Conservation (phyloP, 1,284 basidiomycete species). For the Inonotus hispidus region DNA sequence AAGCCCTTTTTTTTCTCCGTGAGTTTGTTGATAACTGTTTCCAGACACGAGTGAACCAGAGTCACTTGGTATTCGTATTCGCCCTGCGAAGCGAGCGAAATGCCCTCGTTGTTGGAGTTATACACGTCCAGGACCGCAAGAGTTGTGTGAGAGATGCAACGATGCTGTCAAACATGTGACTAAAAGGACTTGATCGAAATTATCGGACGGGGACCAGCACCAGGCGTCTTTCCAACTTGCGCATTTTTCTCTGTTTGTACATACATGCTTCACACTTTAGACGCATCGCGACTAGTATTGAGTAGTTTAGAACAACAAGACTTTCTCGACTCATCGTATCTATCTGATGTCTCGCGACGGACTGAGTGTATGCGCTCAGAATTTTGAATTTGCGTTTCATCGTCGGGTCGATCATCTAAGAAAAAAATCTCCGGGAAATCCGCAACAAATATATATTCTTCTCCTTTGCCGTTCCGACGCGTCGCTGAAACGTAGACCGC, state of each 20-base stretch:
- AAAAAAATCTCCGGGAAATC: slow-evolving; percentile 1
- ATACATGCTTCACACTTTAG: too few species aligned
- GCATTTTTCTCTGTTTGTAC: too few species aligned
- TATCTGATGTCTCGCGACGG: too few species aligned
- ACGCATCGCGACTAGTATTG: neutral
- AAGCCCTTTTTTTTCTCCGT: neutral
- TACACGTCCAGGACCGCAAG: slow-evolving; percentile 40
- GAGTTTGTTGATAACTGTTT: neutral
- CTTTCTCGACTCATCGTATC: neutral
- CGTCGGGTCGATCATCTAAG: neutral
- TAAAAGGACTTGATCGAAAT: too few species aligned
- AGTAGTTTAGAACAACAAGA: neutral
- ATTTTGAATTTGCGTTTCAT: neutral
- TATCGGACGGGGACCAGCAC: too few species aligned
- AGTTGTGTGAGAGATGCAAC: slow-evolving; percentile 57
- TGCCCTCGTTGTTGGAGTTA: slow-evolving; percentile 82
- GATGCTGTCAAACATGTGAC: slow-evolving; percentile 4
- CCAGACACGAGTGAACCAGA: slow-evolving; percentile 32
- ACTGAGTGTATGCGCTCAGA: neutral
- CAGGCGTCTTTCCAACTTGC: neutral
- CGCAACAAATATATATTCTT: neutral
- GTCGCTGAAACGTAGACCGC: neutral
- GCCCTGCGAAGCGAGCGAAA: slow-evolving; percentile 50
- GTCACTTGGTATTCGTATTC: slow-evolving; percentile 42
- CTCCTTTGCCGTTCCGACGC: neutral